These are phyloP conservation scores for Aspergillus taichungensis DNA, from an alignment of 495 filamentous ascomycete genomes.

Conservation along the genomic window DNA sequence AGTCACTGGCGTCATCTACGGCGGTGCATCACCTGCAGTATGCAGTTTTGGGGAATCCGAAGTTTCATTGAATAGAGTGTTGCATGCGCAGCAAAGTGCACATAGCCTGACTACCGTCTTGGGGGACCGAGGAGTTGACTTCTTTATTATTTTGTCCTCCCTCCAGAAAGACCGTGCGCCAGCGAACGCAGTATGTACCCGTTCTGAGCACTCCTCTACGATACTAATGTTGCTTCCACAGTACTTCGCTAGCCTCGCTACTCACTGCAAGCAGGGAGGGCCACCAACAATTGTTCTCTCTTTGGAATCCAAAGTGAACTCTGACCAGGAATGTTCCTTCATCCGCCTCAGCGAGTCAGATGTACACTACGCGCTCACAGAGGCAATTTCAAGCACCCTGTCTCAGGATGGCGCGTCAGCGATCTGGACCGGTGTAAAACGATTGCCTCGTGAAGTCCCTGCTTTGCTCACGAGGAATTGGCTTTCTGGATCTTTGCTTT, in stretches of 20 bases:
- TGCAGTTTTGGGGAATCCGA: background rate
- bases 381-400: background rate
- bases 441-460: background rate
- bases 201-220: background rate
- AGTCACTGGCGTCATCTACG: background rate
- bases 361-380: background rate
- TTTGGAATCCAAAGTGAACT: background rate
- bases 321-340: background rate
- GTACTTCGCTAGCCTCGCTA: background rate
- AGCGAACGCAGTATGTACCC: background rate
- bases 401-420: background rate
- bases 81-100: background rate
- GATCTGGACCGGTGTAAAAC: background rate
- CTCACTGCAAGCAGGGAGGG: background rate
- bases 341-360: background rate
- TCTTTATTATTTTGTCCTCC: background rate
- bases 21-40: background rate
- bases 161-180: background rate
- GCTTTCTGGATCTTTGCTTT: background rate
- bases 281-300: background rate
- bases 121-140: background rate
- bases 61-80: background rate
- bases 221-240: background rate
- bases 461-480: background rate
- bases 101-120: background rate